phyloP scores from a whole-genome alignment of 2,329 filamentous ascomycete genomes.

The Fusarium duplospermum region DNA sequence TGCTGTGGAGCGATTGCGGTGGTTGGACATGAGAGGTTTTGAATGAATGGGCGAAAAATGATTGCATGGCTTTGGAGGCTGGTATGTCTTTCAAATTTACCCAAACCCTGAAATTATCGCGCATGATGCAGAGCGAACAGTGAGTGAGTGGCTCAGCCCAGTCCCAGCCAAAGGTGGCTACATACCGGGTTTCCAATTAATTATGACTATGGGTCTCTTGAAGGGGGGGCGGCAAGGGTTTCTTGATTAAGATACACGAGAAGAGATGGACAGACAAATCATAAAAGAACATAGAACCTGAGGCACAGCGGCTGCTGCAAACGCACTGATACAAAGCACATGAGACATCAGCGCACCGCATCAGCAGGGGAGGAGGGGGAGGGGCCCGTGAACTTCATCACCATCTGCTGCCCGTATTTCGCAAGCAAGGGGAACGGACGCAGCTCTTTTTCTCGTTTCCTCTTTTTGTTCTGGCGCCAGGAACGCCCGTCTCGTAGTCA shows the following conservation, averaged over 20 bases:
- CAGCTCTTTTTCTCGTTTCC: background rate
- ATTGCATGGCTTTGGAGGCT: background rate
- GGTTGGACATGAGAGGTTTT: background rate
- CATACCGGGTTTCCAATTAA: background rate
- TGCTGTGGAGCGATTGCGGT: background rate
- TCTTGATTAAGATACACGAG: background rate
- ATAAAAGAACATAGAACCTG: background rate
- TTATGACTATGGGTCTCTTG: background rate
- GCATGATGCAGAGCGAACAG: background rate
- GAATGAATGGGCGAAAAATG: background rate
- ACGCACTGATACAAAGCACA: background rate
- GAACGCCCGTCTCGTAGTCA: conserved; percentile 11
- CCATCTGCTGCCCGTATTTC: background rate
- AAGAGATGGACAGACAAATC: background rate
- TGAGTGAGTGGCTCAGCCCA: background rate
- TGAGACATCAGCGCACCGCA: conserved; percentile 29
- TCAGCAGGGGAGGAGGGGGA: conserved; percentile 9
- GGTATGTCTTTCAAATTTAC: background rate
- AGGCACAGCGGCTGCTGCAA: background rate
- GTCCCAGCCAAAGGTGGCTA: background rate
- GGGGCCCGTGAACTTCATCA: background rate
- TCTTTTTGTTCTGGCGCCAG: conserved; percentile 18
- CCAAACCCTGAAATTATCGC: background rate
- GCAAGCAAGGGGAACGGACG: background rate
- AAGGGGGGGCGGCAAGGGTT: background rate